phyloP scores from a whole-genome alignment of 371 early-diverging fungal species.

The Thermomucor indicae-seudaticae region DNA sequence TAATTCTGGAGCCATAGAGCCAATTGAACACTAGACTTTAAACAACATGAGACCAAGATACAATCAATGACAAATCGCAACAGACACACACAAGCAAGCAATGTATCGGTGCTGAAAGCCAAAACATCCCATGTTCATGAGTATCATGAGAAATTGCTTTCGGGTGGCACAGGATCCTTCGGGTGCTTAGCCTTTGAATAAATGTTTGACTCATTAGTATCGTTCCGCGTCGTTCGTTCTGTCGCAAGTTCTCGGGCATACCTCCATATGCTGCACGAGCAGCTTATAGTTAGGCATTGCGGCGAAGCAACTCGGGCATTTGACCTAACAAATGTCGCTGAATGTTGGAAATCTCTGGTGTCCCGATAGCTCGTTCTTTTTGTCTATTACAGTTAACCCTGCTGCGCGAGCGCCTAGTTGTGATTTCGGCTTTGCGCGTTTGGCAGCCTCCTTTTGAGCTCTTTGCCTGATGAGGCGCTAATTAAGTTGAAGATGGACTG shows the following conservation, averaged over 20 bases:
- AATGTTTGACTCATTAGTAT: no score
- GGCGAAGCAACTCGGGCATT: conserved; percentile 36
- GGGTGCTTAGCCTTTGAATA: conserved; percentile 66
- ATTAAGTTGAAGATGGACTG: neutral
- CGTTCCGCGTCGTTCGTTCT: no score
- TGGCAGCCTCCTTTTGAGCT: conserved; percentile 54
- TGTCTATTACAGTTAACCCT: conserved; percentile 43
- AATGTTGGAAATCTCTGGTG: conserved; percentile 9
- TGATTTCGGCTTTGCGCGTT: conserved; percentile 32
- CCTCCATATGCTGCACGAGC: conserved; percentile 60
- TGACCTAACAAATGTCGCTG: conserved; percentile 17
- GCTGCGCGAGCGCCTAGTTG: conserved; percentile 59
- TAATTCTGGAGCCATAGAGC: no score
- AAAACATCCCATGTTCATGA: no score
- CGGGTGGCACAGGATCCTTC: conserved; percentile 47
- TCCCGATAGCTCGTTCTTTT: neutral
- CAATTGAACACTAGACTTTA: no score
- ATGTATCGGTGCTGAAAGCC: no score
- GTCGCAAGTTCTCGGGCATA: conserved; percentile 18
- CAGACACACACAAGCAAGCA: neutral
- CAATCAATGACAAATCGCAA: neutral
- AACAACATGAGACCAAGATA: neutral
- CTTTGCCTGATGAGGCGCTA: conserved; percentile 50
- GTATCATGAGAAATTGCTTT: conserved; percentile 18
- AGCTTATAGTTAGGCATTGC: conserved; percentile 53